phyloP scores from a whole-genome alignment of 2,329 filamentous ascomycete genomes.

The Massarina eburnea region DNA sequence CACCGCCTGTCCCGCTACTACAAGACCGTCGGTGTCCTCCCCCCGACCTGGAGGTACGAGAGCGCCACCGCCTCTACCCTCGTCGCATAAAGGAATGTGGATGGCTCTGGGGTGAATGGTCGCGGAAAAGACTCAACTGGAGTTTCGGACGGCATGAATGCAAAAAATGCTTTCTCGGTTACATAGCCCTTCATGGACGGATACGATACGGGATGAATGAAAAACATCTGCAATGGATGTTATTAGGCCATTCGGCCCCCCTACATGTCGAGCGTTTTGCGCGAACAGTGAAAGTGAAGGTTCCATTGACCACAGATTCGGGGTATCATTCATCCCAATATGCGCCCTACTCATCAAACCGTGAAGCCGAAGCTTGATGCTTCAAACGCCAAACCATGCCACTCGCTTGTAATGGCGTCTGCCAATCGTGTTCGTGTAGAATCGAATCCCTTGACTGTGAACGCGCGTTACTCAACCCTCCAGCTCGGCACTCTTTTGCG shows the following conservation, averaged over 20 bases:
- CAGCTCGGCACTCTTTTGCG: conserved; percentile 50
- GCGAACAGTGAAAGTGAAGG: not conserved
- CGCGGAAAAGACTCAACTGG: conserved; percentile 34
- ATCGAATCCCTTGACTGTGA: not conserved
- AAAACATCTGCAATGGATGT: conserved; percentile 29
- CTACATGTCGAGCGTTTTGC: not conserved
- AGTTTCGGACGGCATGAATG: conserved; percentile 31
- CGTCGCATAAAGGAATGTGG: conserved; percentile 45
- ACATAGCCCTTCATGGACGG: conserved; percentile 28
- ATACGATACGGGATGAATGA: conserved; percentile 43
- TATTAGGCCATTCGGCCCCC: not conserved
- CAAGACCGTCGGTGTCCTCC: conserved; percentile 84
- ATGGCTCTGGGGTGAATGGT: conserved; percentile 23
- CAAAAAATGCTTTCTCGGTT: conserved; percentile 39
- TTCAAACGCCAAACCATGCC: not conserved
- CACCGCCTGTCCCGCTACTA: conserved; percentile 99
- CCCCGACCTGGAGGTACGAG: conserved; percentile 99
- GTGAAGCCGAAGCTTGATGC: too few relatives aligned
- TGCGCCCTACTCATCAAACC: too few relatives aligned
- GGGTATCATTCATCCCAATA: too few relatives aligned
- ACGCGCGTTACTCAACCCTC: conserved; percentile 37
- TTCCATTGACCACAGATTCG: too few relatives aligned
- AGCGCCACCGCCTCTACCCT: conserved; percentile 74
- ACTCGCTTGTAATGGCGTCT: conserved; percentile 8
- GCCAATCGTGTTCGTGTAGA: not conserved